A percentile compares a stretch with the other conserved stretches of the same genome.
phyloP scores from a whole-genome alignment of 768 basidiomycete genomes.

The Amanita inopinata region DNA sequence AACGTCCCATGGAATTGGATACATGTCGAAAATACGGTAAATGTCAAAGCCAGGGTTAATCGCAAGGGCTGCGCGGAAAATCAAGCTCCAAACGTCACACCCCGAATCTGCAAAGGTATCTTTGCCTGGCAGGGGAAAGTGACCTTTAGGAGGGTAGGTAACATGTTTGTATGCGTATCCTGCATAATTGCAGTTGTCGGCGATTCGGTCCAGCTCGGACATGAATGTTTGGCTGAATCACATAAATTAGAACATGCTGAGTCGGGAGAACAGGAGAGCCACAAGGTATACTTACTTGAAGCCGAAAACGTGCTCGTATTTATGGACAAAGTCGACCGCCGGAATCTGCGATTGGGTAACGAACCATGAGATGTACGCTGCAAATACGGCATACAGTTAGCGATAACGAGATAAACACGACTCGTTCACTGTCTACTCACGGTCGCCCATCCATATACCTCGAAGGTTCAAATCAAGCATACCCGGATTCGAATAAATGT shows the following conservation, averaged over 20 bases:
- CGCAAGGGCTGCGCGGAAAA: constrained; percentile 49
- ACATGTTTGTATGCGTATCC: constrained; percentile 53
- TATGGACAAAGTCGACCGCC: constrained; percentile 65
- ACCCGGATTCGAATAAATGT: constrained; percentile 50
- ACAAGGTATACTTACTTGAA: constrained; percentile 51
- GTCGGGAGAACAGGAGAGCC: neutral
- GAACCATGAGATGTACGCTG: constrained; percentile 51
- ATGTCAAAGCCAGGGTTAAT: constrained; percentile 73
- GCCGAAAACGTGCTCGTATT: constrained; percentile 59
- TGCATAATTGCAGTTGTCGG: constrained; percentile 48
- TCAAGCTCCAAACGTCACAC: constrained; percentile 61
- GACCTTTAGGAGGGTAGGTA: constrained; percentile 58
- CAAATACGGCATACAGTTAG: neutral
- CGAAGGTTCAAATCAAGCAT: constrained; percentile 47
- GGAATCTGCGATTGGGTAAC: constrained; percentile 64
- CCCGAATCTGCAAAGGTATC: constrained; percentile 34
- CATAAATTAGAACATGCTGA: neutral
- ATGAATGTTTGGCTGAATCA: constrained; percentile 51
- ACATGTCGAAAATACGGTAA: constrained; percentile 72
- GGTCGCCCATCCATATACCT: constrained; percentile 67
- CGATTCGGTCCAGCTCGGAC: constrained; percentile 41
- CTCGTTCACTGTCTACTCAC: no score
- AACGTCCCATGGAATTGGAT: constrained; percentile 68
- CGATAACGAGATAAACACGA: neutral
- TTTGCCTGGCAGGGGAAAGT: constrained; percentile 56